Conservation (phyloP, 345 rosid genomes). For the Sisymbrium altissimum region DNA sequence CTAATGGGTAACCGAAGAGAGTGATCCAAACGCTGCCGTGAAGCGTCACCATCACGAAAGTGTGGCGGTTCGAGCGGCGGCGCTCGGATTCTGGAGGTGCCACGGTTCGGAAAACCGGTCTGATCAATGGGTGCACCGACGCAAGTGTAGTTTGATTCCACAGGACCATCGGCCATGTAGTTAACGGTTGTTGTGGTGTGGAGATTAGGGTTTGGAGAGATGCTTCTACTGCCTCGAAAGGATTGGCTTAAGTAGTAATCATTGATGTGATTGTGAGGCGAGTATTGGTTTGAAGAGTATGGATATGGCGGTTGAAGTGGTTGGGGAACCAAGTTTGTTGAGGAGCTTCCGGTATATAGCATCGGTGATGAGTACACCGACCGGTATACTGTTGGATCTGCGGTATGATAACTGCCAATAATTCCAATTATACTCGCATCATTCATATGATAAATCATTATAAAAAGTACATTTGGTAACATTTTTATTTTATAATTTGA, state of each 20-base stretch:
- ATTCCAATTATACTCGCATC: not conserved
- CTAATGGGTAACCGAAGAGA: conserved; percentile 43
- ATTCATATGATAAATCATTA: not conserved
- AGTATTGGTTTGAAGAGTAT: conserved; percentile 49
- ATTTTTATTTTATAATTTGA: not conserved
- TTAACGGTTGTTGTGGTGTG: conserved; percentile 35
- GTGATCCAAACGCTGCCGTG: conserved; percentile 47
- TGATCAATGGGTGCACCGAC: conserved; percentile 69
- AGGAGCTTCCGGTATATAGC: conserved; percentile 49
- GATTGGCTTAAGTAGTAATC: conserved; percentile 82
- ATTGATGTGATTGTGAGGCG: conserved; percentile 39
- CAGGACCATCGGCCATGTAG: conserved; percentile 30
- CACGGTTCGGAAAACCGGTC: conserved; percentile 36
- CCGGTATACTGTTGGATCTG: conserved; percentile 59
- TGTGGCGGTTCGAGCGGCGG: conserved; percentile 43
- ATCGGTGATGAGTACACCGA: conserved; percentile 59
- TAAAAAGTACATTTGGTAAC: not conserved
- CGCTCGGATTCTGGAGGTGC: conserved; percentile 22
- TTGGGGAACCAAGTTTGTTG: conserved; percentile 42
- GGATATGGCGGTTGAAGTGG: conserved; percentile 42
- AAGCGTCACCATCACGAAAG: conserved; percentile 46
- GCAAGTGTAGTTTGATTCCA: conserved; percentile 55
- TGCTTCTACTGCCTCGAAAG: conserved; percentile 35
- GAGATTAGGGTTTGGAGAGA: conserved; percentile 38
- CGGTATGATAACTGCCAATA: conserved; percentile 49